Conservation (phyloP, 805 yeast species). For the Zygotorulaspora danielsina region DNA sequence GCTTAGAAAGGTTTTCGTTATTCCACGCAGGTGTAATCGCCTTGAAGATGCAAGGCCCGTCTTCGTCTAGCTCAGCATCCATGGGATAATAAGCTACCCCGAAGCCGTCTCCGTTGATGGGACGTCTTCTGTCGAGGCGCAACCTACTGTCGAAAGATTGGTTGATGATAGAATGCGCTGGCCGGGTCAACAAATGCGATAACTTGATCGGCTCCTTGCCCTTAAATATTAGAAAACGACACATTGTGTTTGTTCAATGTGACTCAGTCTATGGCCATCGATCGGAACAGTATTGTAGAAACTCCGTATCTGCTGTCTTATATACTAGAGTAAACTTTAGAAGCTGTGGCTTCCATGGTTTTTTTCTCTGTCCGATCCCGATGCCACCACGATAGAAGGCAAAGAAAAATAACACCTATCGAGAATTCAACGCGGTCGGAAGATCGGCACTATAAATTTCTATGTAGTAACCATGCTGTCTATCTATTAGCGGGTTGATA, state of each 20-base stretch:
- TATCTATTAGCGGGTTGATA: no score
- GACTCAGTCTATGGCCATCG: no score
- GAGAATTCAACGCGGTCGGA: no score
- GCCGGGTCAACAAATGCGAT: conserved; percentile 83
- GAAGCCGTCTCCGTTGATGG: conserved; percentile 97
- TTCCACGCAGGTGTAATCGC: conserved; percentile 99
- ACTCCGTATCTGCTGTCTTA: not conserved
- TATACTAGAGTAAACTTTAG: not conserved
- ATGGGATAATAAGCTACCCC: conserved; percentile 89
- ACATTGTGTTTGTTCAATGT: conserved; percentile 58
- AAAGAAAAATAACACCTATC: not conserved
- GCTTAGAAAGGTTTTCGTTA: conserved; percentile 78
- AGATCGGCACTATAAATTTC: no score
- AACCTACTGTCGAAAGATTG: conserved; percentile 90
- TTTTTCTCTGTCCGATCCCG: no score
- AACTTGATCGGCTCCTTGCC: conserved; percentile 85
- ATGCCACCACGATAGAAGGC: conserved; percentile 1
- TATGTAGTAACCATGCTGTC: no score
- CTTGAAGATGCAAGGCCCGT: conserved; percentile 86
- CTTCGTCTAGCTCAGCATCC: conserved; percentile 49
- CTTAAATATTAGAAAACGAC: conserved; percentile 87
- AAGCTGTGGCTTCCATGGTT: not conserved
- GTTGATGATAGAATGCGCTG: conserved; percentile 95
- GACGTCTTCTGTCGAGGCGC: conserved; percentile 80
- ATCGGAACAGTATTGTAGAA: not conserved